A percentile compares a stretch with the other conserved stretches of the same genome.
phyloP scores from a whole-genome alignment of 306 rosid genomes.

The Styphnolobium japonicum region DNA sequence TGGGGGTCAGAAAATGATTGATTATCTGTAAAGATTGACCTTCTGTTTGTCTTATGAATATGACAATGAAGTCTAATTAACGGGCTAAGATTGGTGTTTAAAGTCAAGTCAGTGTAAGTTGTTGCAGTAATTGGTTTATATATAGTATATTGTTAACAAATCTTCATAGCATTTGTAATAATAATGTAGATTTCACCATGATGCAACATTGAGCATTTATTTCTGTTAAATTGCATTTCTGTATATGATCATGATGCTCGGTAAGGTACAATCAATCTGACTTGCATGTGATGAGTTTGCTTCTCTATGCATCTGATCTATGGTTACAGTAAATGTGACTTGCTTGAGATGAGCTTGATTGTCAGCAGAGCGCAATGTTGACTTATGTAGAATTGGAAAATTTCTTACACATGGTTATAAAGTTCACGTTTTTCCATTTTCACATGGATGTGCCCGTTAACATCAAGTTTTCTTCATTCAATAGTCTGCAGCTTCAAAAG shows the following conservation, averaged over 20 bases:
- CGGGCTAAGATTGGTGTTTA: conserved; percentile 5
- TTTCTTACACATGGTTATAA: conserved; percentile 9
- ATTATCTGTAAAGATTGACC: conserved; percentile 2
- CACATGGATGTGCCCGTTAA: not conserved
- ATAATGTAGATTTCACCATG: not conserved
- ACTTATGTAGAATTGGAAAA: conserved; percentile 12
- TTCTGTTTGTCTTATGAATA: conserved; percentile 2
- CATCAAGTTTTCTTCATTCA: conserved; percentile 2
- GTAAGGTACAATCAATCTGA: not conserved
- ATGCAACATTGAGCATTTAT: conserved; percentile 21
- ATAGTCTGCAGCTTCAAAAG: conserved; percentile 8
- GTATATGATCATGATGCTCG: conserved; percentile 1
- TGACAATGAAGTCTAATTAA: conserved; percentile 5
- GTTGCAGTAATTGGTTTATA: not conserved
- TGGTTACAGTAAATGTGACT: not conserved
- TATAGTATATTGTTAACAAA: not conserved
- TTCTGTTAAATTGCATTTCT: conserved; percentile 16
- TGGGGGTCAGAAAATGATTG: not conserved
- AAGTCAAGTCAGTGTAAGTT: conserved; percentile 8
- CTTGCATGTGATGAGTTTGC: conserved; percentile 4
- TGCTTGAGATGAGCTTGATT: not conserved
- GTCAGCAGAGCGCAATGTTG: not conserved
- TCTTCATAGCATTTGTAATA: conserved; percentile 2
- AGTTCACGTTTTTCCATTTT: not conserved
- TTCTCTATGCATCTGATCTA: not conserved